Evolutionary conservation across 2,329 filamentous ascomycete genomes (phyloP), one percentile per base, ranked within the genome.

Genomic region (Cladophialophora exuberans): DNA sequence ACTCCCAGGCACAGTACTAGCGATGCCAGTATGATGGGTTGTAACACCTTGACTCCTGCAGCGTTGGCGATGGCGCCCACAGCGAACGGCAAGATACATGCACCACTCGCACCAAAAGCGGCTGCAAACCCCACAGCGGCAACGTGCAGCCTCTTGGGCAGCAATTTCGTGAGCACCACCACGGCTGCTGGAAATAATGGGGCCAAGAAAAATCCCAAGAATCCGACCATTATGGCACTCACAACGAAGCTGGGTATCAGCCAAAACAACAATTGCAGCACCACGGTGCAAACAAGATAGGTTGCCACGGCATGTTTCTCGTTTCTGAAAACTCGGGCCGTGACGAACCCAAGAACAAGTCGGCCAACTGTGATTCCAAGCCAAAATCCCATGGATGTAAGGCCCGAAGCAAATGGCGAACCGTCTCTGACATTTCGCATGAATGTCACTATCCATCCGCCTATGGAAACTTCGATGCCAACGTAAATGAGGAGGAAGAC

Each of bases 401-500:
- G 83, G 2, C 90, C 90, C 26, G 86, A 85, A 2, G 84, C 79
- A 66, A 94, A 93, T 0, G 83, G 75, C 17, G 76, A 79, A 1
- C 85, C 88, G 31, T 86, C 70, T 13, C 91, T 82, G 18, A 90
- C 85, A 15, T 81, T 76, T 17, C 91, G 83, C 88, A 96, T 94
- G 67, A 95, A 94, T 15, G 47, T 57, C 46, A 89, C 85, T 59
- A 95, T 86, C 89, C 89, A 94, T 13, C 89, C 89, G 17, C 87
- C 86, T 2, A 91, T 75, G 0, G 83, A 84, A 9, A 76, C 74
- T 56, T 96, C 90, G 4, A 83, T 80, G 3, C 90, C 90, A 0
- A 93, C 86, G 65, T 95, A 95, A 6, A 84, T 83, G 3, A 95
- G 79, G 11, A 95, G 74, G 68, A 95, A 95, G 1, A 87, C 57